These are phyloP conservation scores for Nicotiana otophora DNA, from an alignment of 257 asterid genomes.

Conservation along the genomic window DNA sequence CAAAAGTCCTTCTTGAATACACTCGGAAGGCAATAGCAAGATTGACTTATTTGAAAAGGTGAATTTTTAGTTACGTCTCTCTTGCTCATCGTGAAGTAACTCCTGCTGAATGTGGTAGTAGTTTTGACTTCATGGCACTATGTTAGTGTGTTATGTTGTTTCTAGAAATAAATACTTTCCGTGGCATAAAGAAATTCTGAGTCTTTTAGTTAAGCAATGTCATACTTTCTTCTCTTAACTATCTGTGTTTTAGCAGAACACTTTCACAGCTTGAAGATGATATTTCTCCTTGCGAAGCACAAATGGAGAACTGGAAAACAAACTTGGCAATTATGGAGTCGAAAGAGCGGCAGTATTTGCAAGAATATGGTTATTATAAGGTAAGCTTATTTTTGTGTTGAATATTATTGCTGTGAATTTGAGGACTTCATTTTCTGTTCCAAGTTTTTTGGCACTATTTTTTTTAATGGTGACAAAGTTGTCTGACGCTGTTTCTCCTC, in stretches of 20 bases:
- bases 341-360: slow-evolving; percentile 87
- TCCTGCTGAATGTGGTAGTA: not conserved
- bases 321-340: slow-evolving; percentile 86
- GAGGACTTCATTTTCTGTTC: not conserved
- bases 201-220: slow-evolving; percentile 10
- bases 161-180: not conserved
- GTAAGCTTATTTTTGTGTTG: slow-evolving; percentile 23
- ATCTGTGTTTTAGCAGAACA: slow-evolving; percentile 39
- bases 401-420: not conserved
- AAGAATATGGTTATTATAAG: slow-evolving; percentile 86
- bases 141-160: not conserved
- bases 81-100: slow-evolving; percentile 4
- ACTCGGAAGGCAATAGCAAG: slow-evolving; percentile 96
- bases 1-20: slow-evolving; percentile 89
- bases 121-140: not conserved
- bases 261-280: slow-evolving; percentile 91
- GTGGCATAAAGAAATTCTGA: not conserved
- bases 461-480: not conserved
- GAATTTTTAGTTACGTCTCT: not conserved
- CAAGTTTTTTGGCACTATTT: not conserved
- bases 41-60: slow-evolving; percentile 88
- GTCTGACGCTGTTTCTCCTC: not conserved
- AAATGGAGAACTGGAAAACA: slow-evolving; percentile 85
- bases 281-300: slow-evolving; percentile 85
- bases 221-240: slow-evolving; percentile 1